A percentile compares a stretch with the other conserved stretches of the same genome.
Evolutionary conservation across 2,329 filamentous ascomycete species (phyloP).

Genomic region (Sordariomycetes sp.): DNA sequence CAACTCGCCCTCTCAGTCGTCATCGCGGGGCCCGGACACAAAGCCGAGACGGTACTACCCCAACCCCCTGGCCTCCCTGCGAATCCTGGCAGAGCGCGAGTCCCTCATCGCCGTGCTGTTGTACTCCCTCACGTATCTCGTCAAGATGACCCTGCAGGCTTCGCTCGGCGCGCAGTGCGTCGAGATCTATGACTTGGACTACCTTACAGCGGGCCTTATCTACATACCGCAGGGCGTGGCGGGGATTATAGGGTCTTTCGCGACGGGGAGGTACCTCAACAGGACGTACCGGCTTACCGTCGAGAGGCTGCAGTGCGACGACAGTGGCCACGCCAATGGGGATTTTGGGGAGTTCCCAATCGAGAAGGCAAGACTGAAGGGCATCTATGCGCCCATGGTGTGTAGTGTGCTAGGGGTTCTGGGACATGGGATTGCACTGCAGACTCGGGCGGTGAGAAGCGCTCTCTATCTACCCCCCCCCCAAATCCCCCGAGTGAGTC

Average conservation of each 20-base stretch:
- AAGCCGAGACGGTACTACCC: neutral
- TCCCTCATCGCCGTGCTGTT: neutral
- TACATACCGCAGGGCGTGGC: conserved; percentile 7
- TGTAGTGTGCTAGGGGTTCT: neutral
- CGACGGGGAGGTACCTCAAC: neutral
- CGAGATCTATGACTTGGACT: conserved; percentile 8
- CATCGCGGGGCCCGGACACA: no score
- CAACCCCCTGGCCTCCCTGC: conserved; percentile 8
- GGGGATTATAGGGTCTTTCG: neutral
- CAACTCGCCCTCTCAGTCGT: neutral
- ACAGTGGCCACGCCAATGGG: conserved; percentile 1
- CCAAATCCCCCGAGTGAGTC: neutral
- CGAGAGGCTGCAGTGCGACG: neutral
- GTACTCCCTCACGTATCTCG: conserved; percentile 9
- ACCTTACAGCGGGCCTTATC: conserved; percentile 9
- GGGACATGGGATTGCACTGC: neutral
- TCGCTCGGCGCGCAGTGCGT: conserved; percentile 5
- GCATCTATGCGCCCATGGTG: conserved; percentile 4
- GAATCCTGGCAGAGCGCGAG: conserved; percentile 5
- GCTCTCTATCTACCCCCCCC: neutral
- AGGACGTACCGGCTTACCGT: neutral
- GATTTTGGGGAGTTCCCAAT: conserved; percentile 5
- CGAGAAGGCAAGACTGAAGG: neutral
- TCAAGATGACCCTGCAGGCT: conserved; percentile 7
- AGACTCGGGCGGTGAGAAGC: neutral